phyloP scores from a whole-genome alignment of 2,329 filamentous ascomycete genomes.

The Coniochaeta sp. region DNA sequence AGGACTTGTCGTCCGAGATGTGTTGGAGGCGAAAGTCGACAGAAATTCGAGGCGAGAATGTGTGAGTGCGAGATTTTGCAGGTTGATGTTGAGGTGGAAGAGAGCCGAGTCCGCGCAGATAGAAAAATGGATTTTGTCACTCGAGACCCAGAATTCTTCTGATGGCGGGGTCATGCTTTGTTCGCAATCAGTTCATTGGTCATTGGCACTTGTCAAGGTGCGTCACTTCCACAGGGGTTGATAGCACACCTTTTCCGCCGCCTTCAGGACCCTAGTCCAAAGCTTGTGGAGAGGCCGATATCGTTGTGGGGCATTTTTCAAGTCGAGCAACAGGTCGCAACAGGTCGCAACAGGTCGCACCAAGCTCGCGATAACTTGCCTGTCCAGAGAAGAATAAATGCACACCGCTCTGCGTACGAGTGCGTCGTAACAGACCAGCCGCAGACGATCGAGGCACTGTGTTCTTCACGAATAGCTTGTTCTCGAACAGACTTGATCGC shows the following conservation, averaged over 20 bases:
- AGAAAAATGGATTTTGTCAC: conserved; percentile 1
- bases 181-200: not conserved
- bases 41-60: not conserved
- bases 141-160: not conserved
- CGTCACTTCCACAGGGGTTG: not conserved
- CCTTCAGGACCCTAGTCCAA: not conserved
- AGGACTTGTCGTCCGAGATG: conserved; percentile 4
- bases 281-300: not conserved
- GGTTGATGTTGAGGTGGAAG: not conserved
- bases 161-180: not conserved
- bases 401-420: not conserved
- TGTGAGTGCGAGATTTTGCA: not conserved
- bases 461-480: not conserved
- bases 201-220: not conserved
- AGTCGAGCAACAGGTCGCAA: no score
- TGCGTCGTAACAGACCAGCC: not conserved
- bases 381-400: not conserved
- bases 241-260: not conserved
- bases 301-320: not conserved
- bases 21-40: not conserved
- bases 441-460: not conserved
- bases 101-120: not conserved
- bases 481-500: not conserved
- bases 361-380: not conserved
- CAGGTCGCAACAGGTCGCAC: not conserved